Base-by-base conservation (phyloP, 1,284 basidiomycete species). In the Ceratobasidium sp. region DNA sequence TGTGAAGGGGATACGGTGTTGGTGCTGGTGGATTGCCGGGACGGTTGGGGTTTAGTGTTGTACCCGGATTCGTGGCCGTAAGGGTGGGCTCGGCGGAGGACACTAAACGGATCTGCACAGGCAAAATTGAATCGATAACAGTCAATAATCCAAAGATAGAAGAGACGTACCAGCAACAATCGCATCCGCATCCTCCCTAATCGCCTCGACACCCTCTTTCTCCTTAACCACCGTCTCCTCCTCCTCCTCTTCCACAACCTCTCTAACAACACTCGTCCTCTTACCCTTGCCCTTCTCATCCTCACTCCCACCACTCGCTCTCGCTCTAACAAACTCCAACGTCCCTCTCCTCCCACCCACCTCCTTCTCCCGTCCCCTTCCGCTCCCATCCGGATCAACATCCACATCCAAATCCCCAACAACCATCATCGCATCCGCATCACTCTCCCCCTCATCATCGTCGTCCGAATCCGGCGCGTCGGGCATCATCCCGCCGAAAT, bases 401-500 rank as follows among this genome's bases (percentile, higher is more conserved):
- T 74, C 70, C 20, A 74, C 70, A 74, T 74, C 70, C 38, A 74
- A 46, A 52, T 74, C 70, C 40, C 70, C 70, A 50, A 74, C 70
- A 9, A 74, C 54, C 70, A 74, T 56, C 78, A 80, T 33, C 33
- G 33, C 33, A 33, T 33, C 33, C 33, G 33, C 33, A 33, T 33
- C 33, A 4, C 33, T 33, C 33, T 4, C 80, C 83, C 82, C 33
- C 85, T 82, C 77, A 88, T 88, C 69, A 84, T 82, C 26, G 86
- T 83, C 77, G 46, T 92, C 92, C 54, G 89, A 83, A 75, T 93
- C 92, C 79, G 93, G 85, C 82, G 93, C 92, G 57, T 91, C 92
- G 28, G 94, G 84, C 77, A 94, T 88, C 88, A 94, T 91, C 82
- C 93, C 93, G 38, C 88, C 89, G 80, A 93, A 92, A 50, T 91